phyloP scores from a whole-genome alignment of 176 grass and related monocot species.

The Zea luxurians region DNA sequence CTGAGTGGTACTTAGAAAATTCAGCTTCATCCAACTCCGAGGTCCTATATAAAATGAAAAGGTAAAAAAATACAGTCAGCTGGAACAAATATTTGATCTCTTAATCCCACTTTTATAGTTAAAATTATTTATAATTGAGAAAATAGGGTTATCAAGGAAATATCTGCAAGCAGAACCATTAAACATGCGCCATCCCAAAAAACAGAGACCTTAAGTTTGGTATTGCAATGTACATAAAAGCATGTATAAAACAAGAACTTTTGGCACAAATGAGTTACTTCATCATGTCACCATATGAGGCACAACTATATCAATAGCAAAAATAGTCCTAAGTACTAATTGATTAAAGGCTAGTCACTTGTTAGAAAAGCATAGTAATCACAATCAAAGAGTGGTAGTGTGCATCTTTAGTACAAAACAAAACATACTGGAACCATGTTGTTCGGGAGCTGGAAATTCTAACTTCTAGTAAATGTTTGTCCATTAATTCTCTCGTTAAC shows the following conservation, averaged over 20 bases:
- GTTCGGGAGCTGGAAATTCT: too few species aligned
- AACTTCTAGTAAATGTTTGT: too few species aligned
- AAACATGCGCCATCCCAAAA: neutral
- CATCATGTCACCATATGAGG: neutral
- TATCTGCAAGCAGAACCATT: neutral
- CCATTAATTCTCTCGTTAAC: too few species aligned
- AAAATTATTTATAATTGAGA: neutral
- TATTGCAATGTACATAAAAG: neutral
- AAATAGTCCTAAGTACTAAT: too few species aligned
- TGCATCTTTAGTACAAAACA: too few species aligned
- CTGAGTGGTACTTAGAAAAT: constrained; percentile 66
- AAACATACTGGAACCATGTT: too few species aligned
- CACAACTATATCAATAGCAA: too few species aligned
- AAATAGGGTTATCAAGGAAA: neutral
- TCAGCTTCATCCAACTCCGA: constrained; percentile 73
- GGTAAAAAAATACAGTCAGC: neutral
- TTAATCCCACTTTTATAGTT: neutral
- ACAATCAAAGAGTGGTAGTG: too few species aligned
- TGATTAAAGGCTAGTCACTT: too few species aligned
- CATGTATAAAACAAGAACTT: neutral
- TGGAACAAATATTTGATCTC: neutral
- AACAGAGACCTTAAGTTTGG: neutral
- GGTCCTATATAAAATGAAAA: constrained; percentile 41
- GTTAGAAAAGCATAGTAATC: too few species aligned
- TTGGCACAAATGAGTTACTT: neutral